Conservation (phyloP, 2,329 filamentous ascomycete genomes). For the Emydomyces testavorans region DNA sequence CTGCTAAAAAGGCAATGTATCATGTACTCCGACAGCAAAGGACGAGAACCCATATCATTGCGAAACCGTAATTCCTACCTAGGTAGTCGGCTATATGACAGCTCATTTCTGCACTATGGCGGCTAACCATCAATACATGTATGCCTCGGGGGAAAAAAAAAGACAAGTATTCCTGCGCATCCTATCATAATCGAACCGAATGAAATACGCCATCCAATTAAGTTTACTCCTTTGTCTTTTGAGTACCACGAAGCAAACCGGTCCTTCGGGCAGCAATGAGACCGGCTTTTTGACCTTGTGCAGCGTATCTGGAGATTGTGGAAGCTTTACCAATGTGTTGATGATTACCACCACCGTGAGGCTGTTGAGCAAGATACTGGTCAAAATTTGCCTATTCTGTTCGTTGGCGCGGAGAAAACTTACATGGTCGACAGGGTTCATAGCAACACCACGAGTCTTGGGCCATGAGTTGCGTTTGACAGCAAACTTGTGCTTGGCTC, state of each 20-base stretch:
- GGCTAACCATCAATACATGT: slow-evolving; percentile 12
- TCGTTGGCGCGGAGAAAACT: slow-evolving; percentile 22
- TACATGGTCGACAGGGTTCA: slow-evolving; percentile 99
- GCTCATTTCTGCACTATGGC: slow-evolving; percentile 12
- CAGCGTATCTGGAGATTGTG: slow-evolving; percentile 96
- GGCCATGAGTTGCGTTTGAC: slow-evolving; percentile 99
- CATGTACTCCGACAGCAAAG: no score
- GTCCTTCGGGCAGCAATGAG: slow-evolving; percentile 99
- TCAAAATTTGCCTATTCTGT: slow-evolving; percentile 14
- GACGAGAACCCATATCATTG: background rate
- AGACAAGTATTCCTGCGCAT: slow-evolving; percentile 11
- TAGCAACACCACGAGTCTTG: slow-evolving; percentile 99
- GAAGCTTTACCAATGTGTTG: slow-evolving; percentile 99
- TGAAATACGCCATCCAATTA: slow-evolving; percentile 39
- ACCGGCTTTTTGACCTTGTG: slow-evolving; percentile 99
- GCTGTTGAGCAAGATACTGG: slow-evolving; percentile 31
- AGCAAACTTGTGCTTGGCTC: slow-evolving; percentile 99
- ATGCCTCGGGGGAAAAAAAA: slow-evolving; percentile 9
- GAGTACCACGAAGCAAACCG: slow-evolving; percentile 99
- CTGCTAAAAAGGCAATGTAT: no score
- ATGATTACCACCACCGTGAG: slow-evolving; percentile 99
- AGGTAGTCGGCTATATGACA: slow-evolving; percentile 8
- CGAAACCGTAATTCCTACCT: slow-evolving; percentile 2
- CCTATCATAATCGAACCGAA: slow-evolving; percentile 16
- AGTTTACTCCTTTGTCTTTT: slow-evolving; percentile 97